Evolutionary conservation across 2,329 filamentous ascomycete genomes (phyloP), one percentile per base, ranked within the genome.

Genomic region (Colletotrichum tofieldiae): DNA sequence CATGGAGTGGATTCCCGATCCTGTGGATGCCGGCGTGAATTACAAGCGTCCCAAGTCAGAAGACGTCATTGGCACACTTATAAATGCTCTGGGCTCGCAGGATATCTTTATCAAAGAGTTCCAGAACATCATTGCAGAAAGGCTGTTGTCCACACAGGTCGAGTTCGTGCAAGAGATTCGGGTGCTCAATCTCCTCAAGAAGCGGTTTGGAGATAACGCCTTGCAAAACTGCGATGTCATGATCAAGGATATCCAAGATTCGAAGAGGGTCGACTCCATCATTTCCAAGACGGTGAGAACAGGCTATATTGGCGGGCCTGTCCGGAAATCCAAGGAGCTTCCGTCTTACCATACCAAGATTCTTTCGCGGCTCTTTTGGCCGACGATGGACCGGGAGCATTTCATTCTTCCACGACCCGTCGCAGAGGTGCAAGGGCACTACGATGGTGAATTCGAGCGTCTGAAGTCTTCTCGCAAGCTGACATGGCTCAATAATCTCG

Each of bases 161-260:
- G 86, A 89, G 32, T 97, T 95, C 76, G 89, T 93, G 72, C 94
- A 94, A 80, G 96, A 93, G 81, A 89, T 94, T 65, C 92, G 93
- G 67, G 93, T 98, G 5, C 87, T 98, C 7, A 92, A 96, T 69
- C 88, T 98, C 12, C 88, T 99, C 71, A 98, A 98, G 84, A 88
- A 94, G 73, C 91, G 95, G 11, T 95, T 98, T 68, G 96, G 96
- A 32, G 94, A 98, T 75, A 88, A 89, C 37, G 91, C 94, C 20
- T 85, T 99, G 56, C 96, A 98, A 80, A 93, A 94, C 60, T 98
- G 95, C 81, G 96, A 99, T 79, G 96, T 99, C 77, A 99, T 99
- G 96, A 89, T 99, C 69, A 94, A 93, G 75, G 96, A 99, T 80
- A 93, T 98, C 45, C 89, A 93, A 75, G 95, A 98, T 78, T 97